Percentiles rank a stretch among this genome's conserved stretches.
These are phyloP conservation scores for Erythrobasidium hasegawianum DNA, from an alignment of 1,284 basidiomycete genomes.

Conservation along the genomic window DNA sequence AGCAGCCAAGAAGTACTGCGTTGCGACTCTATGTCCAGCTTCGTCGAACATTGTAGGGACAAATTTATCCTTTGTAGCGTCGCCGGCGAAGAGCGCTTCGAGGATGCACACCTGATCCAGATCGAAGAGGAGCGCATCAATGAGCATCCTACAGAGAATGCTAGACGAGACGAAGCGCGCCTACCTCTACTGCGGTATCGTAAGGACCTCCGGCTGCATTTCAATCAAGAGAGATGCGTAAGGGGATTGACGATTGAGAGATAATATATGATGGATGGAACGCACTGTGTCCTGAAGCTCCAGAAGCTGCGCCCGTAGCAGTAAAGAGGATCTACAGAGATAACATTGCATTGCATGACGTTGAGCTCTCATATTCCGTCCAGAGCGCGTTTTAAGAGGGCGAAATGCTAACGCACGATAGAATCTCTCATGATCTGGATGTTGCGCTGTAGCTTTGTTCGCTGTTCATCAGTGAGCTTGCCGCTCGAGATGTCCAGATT, in stretches of 20 bases:
- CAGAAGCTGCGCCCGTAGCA: slow-evolving; percentile 50
- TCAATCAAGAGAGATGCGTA: background rate
- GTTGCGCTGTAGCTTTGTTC: slow-evolving; percentile 52
- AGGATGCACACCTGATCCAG: slow-evolving; percentile 59
- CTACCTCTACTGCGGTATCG: slow-evolving; percentile 77
- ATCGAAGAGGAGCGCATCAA: background rate
- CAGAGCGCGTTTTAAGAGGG: no score
- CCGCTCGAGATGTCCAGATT: slow-evolving; percentile 50
- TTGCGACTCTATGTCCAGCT: slow-evolving; percentile 77
- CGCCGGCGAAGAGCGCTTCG: slow-evolving; percentile 64
- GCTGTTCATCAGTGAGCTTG: slow-evolving; percentile 61
- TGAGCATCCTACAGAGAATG: background rate
- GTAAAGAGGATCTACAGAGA: slow-evolving; percentile 29
- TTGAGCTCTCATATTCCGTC: no score
- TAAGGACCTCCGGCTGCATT: slow-evolving; percentile 63
- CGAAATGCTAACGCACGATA: slow-evolving; percentile 22
- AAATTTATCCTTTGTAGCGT: slow-evolving; percentile 48
- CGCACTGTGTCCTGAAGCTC: slow-evolving; percentile 71
- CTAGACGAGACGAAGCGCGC: no score
- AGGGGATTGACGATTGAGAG: slow-evolving; percentile 28
- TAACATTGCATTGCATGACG: background rate
- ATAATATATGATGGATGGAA: background rate
- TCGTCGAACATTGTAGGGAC: slow-evolving; percentile 49
- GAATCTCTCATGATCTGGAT: slow-evolving; percentile 33
- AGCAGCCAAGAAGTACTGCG: slow-evolving; percentile 73